Conservation (phyloP, 73 alveolate species). For the Tetrahymena malaccensis region DNA sequence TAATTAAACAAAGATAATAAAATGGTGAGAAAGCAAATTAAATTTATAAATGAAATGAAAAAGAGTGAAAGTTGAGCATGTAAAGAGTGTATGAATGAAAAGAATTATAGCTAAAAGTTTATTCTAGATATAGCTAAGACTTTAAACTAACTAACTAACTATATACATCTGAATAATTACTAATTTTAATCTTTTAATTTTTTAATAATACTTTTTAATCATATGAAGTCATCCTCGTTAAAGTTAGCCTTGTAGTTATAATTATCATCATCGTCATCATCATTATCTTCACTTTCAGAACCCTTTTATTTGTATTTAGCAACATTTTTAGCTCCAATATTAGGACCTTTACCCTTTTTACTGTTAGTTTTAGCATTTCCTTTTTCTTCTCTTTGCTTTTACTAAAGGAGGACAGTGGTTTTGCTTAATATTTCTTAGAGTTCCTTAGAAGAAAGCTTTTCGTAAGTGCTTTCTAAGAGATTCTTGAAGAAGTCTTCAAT, state of each 20-base stretch:
- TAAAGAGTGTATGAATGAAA: neutral
- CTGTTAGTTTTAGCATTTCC: neutral
- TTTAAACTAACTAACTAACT: neutral
- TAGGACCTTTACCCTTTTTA: neutral
- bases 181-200: neutral
- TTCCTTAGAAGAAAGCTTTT: neutral
- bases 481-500: neutral
- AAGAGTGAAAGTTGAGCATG: neutral
- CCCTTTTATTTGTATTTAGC: neutral
- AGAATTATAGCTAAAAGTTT: too few species aligned
- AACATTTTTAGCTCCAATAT: neutral
- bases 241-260: neutral
- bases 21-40: neutral
- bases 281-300: neutral
- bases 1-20: neutral
- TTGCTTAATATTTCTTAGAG: neutral
- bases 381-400: neutral
- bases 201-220: neutral
- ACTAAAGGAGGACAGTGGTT: neutral
- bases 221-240: neutral
- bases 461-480: neutral
- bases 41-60: neutral
- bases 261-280: neutral
- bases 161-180: neutral
- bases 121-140: neutral